phyloP scores from a whole-genome alignment of 768 basidiomycete genomes.

The Lactifluus hygrophoroides region DNA sequence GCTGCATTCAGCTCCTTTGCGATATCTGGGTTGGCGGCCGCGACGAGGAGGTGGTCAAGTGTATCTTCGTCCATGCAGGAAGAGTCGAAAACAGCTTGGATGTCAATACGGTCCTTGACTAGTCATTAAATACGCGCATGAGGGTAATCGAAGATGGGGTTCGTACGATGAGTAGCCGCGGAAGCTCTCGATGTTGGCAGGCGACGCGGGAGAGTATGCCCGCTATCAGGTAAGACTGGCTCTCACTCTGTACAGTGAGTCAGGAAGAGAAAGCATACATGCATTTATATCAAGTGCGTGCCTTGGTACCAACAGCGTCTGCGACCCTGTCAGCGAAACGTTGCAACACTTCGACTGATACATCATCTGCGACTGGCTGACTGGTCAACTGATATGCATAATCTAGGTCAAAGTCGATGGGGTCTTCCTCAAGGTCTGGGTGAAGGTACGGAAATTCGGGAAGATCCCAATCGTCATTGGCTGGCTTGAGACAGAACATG shows the following conservation, averaged over 20 bases:
- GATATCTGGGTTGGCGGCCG: slow-evolving; percentile 56
- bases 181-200: slow-evolving; percentile 48
- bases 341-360: slow-evolving; percentile 40
- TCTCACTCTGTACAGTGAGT: slow-evolving; percentile 33
- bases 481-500: slow-evolving; percentile 73
- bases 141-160: slow-evolving; percentile 21
- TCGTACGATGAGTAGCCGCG: slow-evolving; percentile 39
- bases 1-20: slow-evolving; percentile 41
- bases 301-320: slow-evolving; percentile 50
- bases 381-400: slow-evolving; percentile 44
- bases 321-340: slow-evolving; percentile 49
- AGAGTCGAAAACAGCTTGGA: slow-evolving; percentile 45
- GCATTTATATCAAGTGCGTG: slow-evolving; percentile 25
- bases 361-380: slow-evolving; percentile 52
- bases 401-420: slow-evolving; percentile 50
- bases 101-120: slow-evolving; percentile 48
- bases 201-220: slow-evolving; percentile 56
- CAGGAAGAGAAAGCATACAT: background rate
- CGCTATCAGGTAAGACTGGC: slow-evolving; percentile 53
- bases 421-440: slow-evolving; percentile 46
- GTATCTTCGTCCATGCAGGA: slow-evolving; percentile 47
- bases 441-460: slow-evolving; percentile 65
- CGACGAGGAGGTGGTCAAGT: slow-evolving; percentile 50
- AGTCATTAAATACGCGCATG: background rate
- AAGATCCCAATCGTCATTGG: slow-evolving; percentile 72